A percentile compares a stretch with the other conserved stretches of the same genome.
These are phyloP conservation scores for Diplodia sapinea DNA, from an alignment of 2,329 filamentous ascomycete genomes.

Conservation along the genomic window DNA sequence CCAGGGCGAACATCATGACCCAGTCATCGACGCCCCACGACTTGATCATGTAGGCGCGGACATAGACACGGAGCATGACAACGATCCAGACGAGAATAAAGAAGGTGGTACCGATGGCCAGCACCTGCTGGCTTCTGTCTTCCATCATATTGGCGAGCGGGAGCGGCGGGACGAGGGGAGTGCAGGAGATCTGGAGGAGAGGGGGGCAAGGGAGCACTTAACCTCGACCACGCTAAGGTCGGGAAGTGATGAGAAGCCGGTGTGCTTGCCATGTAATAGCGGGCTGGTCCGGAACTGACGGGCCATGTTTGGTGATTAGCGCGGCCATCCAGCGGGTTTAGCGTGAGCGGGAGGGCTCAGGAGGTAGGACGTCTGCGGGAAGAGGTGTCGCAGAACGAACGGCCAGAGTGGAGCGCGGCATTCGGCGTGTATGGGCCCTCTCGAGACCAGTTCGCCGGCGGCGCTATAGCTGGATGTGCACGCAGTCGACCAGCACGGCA, in stretches of 20 bases:
- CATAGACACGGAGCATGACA: slow-evolving; percentile 47
- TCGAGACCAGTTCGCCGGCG: slow-evolving; percentile 10
- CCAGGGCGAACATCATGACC: slow-evolving; percentile 48
- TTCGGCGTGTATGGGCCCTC: not conserved
- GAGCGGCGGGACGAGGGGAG: not conserved
- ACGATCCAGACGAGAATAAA: slow-evolving; percentile 48
- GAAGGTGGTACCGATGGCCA: slow-evolving; percentile 46
- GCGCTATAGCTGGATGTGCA: slow-evolving; percentile 8
- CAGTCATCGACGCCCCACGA: slow-evolving; percentile 52
- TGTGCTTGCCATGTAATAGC: not conserved
- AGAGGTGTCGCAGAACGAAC: slow-evolving; percentile 13
- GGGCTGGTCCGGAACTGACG: not conserved
- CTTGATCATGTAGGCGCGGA: slow-evolving; percentile 45
- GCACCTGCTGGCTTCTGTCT: slow-evolving; percentile 37
- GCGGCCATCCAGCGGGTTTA: slow-evolving; percentile 1
- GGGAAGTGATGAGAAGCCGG: slow-evolving; percentile 1
- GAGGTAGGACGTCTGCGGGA: slow-evolving; percentile 19
- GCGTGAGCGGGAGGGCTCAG: slow-evolving; percentile 20
- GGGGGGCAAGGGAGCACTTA: slow-evolving; percentile 20
- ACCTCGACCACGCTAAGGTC: slow-evolving; percentile 21
- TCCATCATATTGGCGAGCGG: slow-evolving; percentile 32
- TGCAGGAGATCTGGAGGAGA: not conserved
- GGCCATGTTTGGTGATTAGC: slow-evolving; percentile 11
- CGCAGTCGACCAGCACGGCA: not conserved
- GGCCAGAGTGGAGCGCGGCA: slow-evolving; percentile 18